Evolutionary conservation across 2,329 filamentous ascomycete genomes (phyloP), one percentile per base, ranked within the genome.

Genomic region (Cercospora sp.): DNA sequence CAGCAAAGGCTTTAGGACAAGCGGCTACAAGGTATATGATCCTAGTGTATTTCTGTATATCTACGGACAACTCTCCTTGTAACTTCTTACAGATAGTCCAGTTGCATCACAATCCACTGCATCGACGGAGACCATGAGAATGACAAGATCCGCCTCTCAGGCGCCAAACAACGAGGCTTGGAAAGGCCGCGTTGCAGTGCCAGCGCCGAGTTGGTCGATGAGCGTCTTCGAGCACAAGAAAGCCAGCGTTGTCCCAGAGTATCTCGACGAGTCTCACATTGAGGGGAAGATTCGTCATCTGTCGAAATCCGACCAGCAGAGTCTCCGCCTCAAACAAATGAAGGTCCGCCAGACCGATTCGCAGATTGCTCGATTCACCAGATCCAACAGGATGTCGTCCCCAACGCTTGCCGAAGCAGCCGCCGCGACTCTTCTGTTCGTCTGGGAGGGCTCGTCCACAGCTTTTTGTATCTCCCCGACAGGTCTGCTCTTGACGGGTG

Each of bases 401-500:
- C 28, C 43, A 16, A 30, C 3, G 10, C 57, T 73, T 12, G 63
- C 57, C 12, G 34, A 66, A 21, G 66, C 71, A n/a, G 66, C 61
- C 9, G 57, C 45, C 16, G 69, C 73, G 6, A 76, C 74, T 1
- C 77, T 85, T 5, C 80, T 86, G 26, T 86, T 86, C 69, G 82
- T 82, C 0, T 82, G 84, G 68, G 74, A 82, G 28, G 81, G 84
- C 69, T 84, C 84, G 5, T 83, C 84, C 5, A 86, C 84, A 1
- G 85, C 84, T 0, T 80, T 86, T 2, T 86, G 83, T 69, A 81
- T 86, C 37, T 79, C 80, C 0, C 70, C 79, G 0, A 65, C 73
- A 3, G 84, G 85, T 4, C 76, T 85, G 49, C 71, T 85, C 4
- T 74, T 86, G 21, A 85, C 83, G 1, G 86, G 84, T 73, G 79